Percentiles rank a stretch among this genome's conserved stretches.
phyloP scores from a whole-genome alignment of 2,329 filamentous ascomycete genomes.

The Didymellaceae sp. region DNA sequence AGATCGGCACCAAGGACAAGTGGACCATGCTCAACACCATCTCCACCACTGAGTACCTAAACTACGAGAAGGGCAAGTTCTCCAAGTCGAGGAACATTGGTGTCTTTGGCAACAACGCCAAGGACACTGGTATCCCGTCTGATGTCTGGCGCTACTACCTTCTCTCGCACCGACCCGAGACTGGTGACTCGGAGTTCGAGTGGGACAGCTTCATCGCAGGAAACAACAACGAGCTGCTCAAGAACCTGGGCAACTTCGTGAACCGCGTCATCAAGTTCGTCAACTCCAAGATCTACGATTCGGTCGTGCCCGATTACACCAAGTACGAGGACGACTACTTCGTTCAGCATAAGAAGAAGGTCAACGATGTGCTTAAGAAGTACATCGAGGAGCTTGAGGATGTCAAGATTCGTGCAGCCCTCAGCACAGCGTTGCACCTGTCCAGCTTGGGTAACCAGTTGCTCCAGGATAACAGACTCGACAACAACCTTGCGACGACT shows the following conservation, averaged over 20 bases:
- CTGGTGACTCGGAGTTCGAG: conserved; percentile 86
- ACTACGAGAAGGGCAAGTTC: conserved; percentile 70
- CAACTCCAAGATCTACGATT: conserved; percentile 73
- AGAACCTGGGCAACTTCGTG: conserved; percentile 69
- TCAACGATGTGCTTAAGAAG: conserved; percentile 69
- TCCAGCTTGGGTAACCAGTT: conserved; percentile 66
- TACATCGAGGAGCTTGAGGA: conserved; percentile 74
- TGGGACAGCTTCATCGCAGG: conserved; percentile 82
- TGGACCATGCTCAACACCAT: conserved; percentile 92
- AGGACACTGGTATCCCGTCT: conserved; percentile 80
- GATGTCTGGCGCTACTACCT: conserved; percentile 97
- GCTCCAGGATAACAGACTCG: conserved; percentile 64
- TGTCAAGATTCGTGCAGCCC: conserved; percentile 72
- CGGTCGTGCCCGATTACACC: conserved; percentile 70
- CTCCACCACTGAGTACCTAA: conserved; percentile 77
- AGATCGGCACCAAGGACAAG: conserved; percentile 81
- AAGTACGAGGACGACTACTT: conserved; percentile 57
- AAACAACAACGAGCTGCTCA: conserved; percentile 89
- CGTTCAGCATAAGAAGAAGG: conserved; percentile 61
- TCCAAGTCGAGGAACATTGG: conserved; percentile 88
- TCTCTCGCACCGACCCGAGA: conserved; percentile 83
- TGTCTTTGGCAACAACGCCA: conserved; percentile 89
- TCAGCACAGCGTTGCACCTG: conserved; percentile 70
- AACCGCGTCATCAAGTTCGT: conserved; percentile 70
- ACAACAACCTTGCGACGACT: conserved; percentile 66